Base-by-base conservation (phyloP, 2,329 filamentous ascomycete species). In the Blastomyces gilchristii region DNA sequence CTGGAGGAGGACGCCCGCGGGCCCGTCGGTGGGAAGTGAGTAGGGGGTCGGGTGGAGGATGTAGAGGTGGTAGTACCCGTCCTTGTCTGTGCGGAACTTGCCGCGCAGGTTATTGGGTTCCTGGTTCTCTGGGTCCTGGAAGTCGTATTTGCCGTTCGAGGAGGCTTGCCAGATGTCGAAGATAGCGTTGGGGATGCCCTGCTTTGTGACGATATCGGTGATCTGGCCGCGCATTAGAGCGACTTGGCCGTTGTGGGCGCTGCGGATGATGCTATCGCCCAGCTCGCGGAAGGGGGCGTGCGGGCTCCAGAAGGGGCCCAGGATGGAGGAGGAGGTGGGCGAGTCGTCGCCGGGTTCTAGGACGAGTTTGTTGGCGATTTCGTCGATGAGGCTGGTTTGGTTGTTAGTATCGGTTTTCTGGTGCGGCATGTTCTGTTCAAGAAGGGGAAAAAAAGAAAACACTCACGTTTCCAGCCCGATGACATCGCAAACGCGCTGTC, bases 161-260 rank as follows among this genome's bases (percentile, higher is more conserved):
- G 83, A 87, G 60, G 88, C 87, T 73, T 91, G 86, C 88, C 88
- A 91, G 79, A 90, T 87, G 72, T 91, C 88, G 70, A 91, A 85
- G 67, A 89, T 85, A 68, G 87, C 87, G 70, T 81, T 79, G 62
- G 81, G 81, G 69, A 91, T 86, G 65, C 85, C 85, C 76, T 83
- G 82, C 71, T 85, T 84, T 64, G 86, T 88, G 66, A 83, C 78
- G 68, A 87, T 78, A 71, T 89, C 85, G 58, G 75, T 81, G 71
- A 91, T 82, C 57, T 81, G 78, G 68, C 88, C 88, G 79, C 90
- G 86, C 85, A 91, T 88, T 68, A 82, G 80, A 61, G 83, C 83
- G 61, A 85, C 77, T 65, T 83, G 79, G 58, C 86, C 87, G 59
- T 84, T 77, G 63, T 84, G 80, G 65, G 80, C 74, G 73, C 87